Conservation (phyloP, 2,329 filamentous ascomycete species). For the Hypoxylon sp. region DNA sequence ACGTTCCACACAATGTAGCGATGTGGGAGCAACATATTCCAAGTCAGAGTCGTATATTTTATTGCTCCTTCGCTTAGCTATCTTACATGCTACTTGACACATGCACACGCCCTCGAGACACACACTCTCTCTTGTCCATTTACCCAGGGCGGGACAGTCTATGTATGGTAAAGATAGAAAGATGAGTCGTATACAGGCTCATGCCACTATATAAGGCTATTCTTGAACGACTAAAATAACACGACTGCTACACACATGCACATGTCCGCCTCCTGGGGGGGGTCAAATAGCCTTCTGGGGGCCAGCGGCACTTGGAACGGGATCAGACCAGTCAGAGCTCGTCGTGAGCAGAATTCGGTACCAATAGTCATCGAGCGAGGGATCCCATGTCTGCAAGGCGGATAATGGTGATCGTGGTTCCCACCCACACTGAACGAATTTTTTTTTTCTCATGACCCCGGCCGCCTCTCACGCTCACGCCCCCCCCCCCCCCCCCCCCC, state of each 20-base stretch:
- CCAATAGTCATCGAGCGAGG: conserved; percentile 20
- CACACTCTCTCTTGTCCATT: background rate
- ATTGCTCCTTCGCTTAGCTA: conserved; percentile 7
- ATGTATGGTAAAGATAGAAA: background rate
- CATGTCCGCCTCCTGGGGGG: no score
- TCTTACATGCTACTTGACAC: background rate
- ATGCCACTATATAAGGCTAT: conserved; percentile 15
- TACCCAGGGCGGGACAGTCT: conserved; percentile 10
- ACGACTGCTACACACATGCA: background rate
- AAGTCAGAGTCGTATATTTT: background rate
- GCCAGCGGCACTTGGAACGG: conserved; percentile 24
- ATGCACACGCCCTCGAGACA: background rate
- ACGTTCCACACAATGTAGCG: conserved; percentile 23
- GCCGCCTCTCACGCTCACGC: conserved; percentile 11
- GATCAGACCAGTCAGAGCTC: conserved; percentile 18
- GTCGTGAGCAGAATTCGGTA: conserved; percentile 25
- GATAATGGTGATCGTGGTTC: conserved; percentile 34
- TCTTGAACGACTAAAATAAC: conserved; percentile 18
- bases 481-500: no score
- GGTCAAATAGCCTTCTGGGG: conserved; percentile 12
- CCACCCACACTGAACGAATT: conserved; percentile 7
- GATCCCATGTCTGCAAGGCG: conserved; percentile 31
- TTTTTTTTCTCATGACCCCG: conserved; percentile 13
- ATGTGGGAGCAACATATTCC: background rate
- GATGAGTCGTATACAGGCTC: background rate